These are phyloP conservation scores for Annulohypoxylon maeteangense DNA, from an alignment of 495 filamentous ascomycete genomes.

Conservation along the genomic window DNA sequence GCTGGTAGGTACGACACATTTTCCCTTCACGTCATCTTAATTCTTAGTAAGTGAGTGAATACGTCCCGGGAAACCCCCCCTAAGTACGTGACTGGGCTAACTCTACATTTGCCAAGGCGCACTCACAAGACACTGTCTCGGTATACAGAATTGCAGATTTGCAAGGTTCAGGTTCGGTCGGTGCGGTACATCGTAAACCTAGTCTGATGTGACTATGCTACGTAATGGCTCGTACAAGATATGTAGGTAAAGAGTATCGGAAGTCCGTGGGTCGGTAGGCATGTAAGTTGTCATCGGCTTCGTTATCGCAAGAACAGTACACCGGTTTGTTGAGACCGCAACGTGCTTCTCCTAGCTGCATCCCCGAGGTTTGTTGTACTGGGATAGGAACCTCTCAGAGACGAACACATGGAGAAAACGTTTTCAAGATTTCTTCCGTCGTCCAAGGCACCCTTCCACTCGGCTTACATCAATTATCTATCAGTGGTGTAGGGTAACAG, in stretches of 20 bases:
- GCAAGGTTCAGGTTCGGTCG: constrained; percentile 26
- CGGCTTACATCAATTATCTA: background rate
- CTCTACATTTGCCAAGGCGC: background rate
- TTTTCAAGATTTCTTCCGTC: constrained; percentile 13
- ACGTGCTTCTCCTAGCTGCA: background rate
- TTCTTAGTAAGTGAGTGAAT: background rate
- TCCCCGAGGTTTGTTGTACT: constrained; percentile 4
- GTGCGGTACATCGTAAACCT: constrained; percentile 28
- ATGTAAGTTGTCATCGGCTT: constrained; percentile 2
- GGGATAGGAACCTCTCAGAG: background rate
- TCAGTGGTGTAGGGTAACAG: constrained; percentile 5
- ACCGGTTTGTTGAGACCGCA: background rate
- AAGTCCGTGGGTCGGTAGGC: constrained; percentile 26
- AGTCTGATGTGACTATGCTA: constrained; percentile 16
- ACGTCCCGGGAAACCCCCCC: constrained; percentile 2
- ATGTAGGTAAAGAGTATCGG: constrained; percentile 24
- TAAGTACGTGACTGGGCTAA: constrained; percentile 27
- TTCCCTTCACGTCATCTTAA: constrained; percentile 1
- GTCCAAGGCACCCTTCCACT: constrained; percentile 8
- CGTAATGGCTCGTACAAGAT: background rate
- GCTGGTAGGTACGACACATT: background rate
- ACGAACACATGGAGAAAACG: constrained; percentile 6
- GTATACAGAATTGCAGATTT: background rate
- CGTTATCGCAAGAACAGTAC: background rate
- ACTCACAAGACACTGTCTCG: background rate